Evolutionary conservation across 371 early-diverging fungal genomes (phyloP).

Genomic region (Actinomortierella wolfii): DNA sequence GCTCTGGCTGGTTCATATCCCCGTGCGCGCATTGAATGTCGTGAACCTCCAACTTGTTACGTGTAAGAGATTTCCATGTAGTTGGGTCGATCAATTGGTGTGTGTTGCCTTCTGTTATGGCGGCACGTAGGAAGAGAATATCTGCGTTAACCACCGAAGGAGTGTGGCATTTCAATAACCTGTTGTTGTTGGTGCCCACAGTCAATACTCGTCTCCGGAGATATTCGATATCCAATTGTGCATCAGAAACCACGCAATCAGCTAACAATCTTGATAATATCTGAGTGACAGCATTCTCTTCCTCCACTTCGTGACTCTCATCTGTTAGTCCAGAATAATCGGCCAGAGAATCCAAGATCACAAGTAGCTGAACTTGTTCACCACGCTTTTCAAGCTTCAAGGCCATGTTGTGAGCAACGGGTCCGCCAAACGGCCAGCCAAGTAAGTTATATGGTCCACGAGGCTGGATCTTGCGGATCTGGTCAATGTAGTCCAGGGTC

Average conservation of each 20-base stretch:
- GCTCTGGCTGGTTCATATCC: constrained; percentile 1
- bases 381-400: constrained; percentile 2
- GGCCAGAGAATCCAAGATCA: constrained; percentile 3
- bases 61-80: neutral
- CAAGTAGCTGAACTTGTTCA: constrained; percentile 1
- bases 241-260: too few relatives aligned
- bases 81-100: constrained; percentile 2
- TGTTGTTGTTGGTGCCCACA: too few relatives aligned
- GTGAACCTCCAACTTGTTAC: constrained; percentile 1
- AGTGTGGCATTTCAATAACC: too few relatives aligned
- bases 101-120: neutral
- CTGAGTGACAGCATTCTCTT: neutral
- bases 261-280: too few relatives aligned
- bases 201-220: too few relatives aligned
- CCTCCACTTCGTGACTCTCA: neutral
- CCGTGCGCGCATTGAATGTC: neutral
- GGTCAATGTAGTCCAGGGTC: constrained; percentile 8
- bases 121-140: constrained; percentile 6
- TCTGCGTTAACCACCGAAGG: neutral
- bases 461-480: constrained; percentile 20
- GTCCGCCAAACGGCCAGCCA: constrained; percentile 12
- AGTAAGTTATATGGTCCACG: constrained; percentile 12
- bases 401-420: constrained; percentile 9
- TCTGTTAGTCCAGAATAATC: neutral
- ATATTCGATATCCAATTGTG: too few relatives aligned